Conservation (phyloP, 176 grass and related monocot species). For the Metroxylon sagu region DNA sequence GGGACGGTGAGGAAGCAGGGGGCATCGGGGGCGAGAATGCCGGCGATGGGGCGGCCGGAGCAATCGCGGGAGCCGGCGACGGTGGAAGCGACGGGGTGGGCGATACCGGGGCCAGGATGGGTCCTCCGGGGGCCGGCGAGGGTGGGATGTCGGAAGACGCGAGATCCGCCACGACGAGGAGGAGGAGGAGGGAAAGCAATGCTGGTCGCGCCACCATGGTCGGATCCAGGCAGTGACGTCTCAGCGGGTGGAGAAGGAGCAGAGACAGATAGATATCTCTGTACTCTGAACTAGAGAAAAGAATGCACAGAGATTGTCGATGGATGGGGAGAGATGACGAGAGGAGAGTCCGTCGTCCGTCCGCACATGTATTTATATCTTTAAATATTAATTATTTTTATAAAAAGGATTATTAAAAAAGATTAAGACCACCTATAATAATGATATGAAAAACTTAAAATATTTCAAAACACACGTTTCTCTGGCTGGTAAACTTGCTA, state of each 20-base stretch:
- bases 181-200: conserved; percentile 3
- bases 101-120: neutral
- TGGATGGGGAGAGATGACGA: too few species aligned
- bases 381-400: too few species aligned
- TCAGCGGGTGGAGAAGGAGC: conserved; percentile 1
- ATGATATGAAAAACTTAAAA: too few species aligned
- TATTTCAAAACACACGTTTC: too few species aligned
- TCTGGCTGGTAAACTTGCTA: too few species aligned
- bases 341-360: too few species aligned
- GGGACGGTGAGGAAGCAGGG: neutral
- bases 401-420: too few species aligned
- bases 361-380: too few species aligned
- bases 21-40: neutral
- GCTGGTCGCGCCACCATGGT: conserved; percentile 13
- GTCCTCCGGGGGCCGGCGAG: neutral
- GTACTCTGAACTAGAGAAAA: too few species aligned
- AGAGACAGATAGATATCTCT: conserved; percentile 6
- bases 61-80: neutral
- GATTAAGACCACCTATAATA: too few species aligned
- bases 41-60: neutral
- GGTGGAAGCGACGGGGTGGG: neutral
- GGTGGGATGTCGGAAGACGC: conserved; percentile 3
- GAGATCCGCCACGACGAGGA: conserved; percentile 18
- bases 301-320: too few species aligned
- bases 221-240: neutral